Base-by-base conservation (phyloP, 2,329 filamentous ascomycete species). In the Dryadomyces sulphureus region DNA sequence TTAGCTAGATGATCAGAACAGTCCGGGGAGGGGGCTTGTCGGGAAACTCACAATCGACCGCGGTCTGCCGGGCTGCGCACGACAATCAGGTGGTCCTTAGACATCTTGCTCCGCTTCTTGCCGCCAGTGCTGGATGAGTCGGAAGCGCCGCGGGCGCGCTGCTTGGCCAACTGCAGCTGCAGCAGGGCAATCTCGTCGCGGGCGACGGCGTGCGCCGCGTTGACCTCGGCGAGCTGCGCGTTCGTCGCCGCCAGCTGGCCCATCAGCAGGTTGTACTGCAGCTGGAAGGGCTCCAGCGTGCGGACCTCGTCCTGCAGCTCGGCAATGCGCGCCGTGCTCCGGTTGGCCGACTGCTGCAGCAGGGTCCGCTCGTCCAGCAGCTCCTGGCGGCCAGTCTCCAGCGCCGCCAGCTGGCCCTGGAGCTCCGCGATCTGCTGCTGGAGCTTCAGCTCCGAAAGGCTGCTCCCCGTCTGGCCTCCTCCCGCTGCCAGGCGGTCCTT, bases 11-110 rank as follows among this genome's bases (percentile, higher is more conserved):
- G n/a, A n/a, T n/a, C n/a, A n/a, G n/a, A n/a, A n/a, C n/a, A n/a
- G n/a, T n/a, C n/a, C n/a, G n/a, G n/a, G n/a, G n/a, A n/a, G n/a
- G n/a, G n/a, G n/a, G n/a, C n/a, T n/a, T n/a, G n/a, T n/a, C n/a
- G n/a, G n/a, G n/a, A n/a, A n/a, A 32, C 27, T 45, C 17, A 52
- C 51, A 54, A 49, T 21, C 49, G 39, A 1, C 52, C 49, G 1
- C 53, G 47, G 40, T 54, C 52, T 8, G 49, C 34, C 2, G 48
- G 40, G 19, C 25, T 50, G 34, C 53, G 46, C 8, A 54, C 53
- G 41, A 54, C 45, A 5, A 54, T 47, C 11, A 54, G 30, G 9
- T 49, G 48, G 11, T 51, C 49, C 34, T 53, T 52, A 20, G 40
- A 11, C 36, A 25, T 44, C 34, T 44, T 45, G 12, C 14, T 30